Evolutionary conservation across 495 filamentous ascomycete genomes (phyloP).

Genomic region (Saxophila tyrrhenica): DNA sequence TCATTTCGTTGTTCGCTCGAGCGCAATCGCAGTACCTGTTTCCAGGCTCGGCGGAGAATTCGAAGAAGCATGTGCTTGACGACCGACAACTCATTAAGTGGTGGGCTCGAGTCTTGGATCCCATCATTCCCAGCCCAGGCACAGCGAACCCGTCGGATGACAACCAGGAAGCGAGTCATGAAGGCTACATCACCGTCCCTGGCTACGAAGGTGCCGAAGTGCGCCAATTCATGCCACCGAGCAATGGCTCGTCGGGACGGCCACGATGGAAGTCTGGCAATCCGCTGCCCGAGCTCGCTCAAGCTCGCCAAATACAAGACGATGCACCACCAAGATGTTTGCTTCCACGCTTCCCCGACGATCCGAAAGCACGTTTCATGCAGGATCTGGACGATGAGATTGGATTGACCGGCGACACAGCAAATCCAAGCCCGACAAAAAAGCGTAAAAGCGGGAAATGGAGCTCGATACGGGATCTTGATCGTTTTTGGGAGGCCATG

Average conservation of each 20-base stretch:
- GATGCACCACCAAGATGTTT: slow-evolving; percentile 66
- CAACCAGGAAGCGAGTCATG: slow-evolving; percentile 19
- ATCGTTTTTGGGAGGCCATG: slow-evolving; percentile 99
- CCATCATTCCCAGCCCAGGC: slow-evolving; percentile 36
- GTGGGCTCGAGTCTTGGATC: slow-evolving; percentile 86
- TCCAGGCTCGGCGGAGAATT: slow-evolving; percentile 76
- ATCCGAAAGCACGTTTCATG: slow-evolving; percentile 87
- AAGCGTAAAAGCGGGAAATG: slow-evolving; percentile 51
- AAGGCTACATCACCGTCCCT: slow-evolving; percentile 77
- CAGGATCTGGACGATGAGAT: slow-evolving; percentile 78
- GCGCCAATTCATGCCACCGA: slow-evolving; percentile 46
- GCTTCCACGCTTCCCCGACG: slow-evolving; percentile 86
- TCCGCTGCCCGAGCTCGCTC: slow-evolving; percentile 53
- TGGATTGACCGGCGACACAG: slow-evolving; percentile 32
- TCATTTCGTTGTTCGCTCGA: slow-evolving; percentile 85
- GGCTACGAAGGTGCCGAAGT: slow-evolving; percentile 72
- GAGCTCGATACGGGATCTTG: slow-evolving; percentile 69
- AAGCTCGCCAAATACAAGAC: slow-evolving; percentile 18
- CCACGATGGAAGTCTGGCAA: slow-evolving; percentile 35
- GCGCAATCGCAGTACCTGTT: slow-evolving; percentile 93
- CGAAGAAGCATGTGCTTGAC: slow-evolving; percentile 82
- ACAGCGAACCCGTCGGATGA: not conserved
- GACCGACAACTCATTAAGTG: slow-evolving; percentile 81
- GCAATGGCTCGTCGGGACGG: slow-evolving; percentile 12
- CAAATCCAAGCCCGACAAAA: slow-evolving; percentile 28